Conservation (phyloP, 371 early-diverging fungal genomes). For the Syncephalastrum contaminatum region DNA sequence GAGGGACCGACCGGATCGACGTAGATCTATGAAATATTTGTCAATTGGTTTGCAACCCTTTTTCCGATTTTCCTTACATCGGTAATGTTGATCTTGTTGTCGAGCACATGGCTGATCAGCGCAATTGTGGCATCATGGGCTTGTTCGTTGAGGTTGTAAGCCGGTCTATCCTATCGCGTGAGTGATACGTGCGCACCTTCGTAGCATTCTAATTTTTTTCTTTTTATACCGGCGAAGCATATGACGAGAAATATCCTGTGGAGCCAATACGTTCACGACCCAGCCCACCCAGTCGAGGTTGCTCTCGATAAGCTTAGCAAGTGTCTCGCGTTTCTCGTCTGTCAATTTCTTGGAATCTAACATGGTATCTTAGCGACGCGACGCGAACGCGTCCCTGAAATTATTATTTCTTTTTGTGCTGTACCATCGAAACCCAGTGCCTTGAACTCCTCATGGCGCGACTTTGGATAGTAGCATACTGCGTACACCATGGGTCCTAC, state of each 20-base stretch:
- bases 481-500: slow-evolving; percentile 97
- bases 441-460: slow-evolving; percentile 62
- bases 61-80: slow-evolving; percentile 49
- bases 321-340: slow-evolving; percentile 66
- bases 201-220: slow-evolving; percentile 2
- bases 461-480: slow-evolving; percentile 71
- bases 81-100: slow-evolving; percentile 65
- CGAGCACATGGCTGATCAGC: slow-evolving; percentile 69
- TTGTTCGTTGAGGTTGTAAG: slow-evolving; percentile 93
- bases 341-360: slow-evolving; percentile 89
- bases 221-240: slow-evolving; percentile 68
- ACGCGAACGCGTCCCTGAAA: background rate
- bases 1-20: slow-evolving; percentile 99
- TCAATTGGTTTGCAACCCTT: background rate
- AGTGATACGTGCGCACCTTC: background rate
- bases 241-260: slow-evolving; percentile 83
- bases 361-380: background rate
- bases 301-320: slow-evolving; percentile 67
- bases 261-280: slow-evolving; percentile 81
- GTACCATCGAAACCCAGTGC: slow-evolving; percentile 81
- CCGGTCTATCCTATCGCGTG: slow-evolving; percentile 48
- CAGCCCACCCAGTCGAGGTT: slow-evolving; percentile 78
- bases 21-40: slow-evolving; percentile 62
- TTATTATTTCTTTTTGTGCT: slow-evolving; percentile 4
- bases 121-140: slow-evolving; percentile 93